These are phyloP conservation scores for Dinochytrium kinnereticum DNA, from an alignment of 371 early-diverging fungal genomes.

Conservation along the genomic window DNA sequence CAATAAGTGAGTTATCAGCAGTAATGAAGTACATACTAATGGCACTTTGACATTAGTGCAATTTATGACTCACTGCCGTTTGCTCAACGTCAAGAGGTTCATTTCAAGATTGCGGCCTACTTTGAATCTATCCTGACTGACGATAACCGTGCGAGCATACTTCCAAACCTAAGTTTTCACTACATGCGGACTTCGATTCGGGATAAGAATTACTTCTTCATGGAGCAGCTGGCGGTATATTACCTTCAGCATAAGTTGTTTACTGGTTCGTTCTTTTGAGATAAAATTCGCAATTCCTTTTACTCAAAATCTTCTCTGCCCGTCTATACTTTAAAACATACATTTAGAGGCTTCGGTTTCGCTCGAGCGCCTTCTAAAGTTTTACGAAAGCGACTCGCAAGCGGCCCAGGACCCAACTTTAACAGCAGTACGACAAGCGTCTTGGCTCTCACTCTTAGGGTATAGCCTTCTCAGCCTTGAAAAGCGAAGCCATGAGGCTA, in stretches of 20 bases:
- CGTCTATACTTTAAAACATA: too few relatives aligned
- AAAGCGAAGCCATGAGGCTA: not conserved
- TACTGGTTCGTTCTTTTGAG: constrained; percentile 13
- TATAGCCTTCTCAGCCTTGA: not conserved
- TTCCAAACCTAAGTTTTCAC: constrained; percentile 30
- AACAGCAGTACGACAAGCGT: constrained; percentile 19
- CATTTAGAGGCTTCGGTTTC: constrained; percentile 26
- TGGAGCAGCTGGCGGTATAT: constrained; percentile 31
- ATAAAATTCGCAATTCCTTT: too few relatives aligned
- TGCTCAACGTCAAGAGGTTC: constrained; percentile 34
- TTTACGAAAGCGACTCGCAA: constrained; percentile 27
- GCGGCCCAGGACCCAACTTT: constrained; percentile 4
- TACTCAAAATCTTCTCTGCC: too few relatives aligned
- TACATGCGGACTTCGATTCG: constrained; percentile 30
- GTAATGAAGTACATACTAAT: not conserved
- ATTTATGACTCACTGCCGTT: constrained; percentile 38
- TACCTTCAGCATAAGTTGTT: constrained; percentile 21
- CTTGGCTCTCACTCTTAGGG: constrained; percentile 20
- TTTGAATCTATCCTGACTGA: constrained; percentile 21
- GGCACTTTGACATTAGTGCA: not conserved
- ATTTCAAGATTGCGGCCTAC: constrained; percentile 25
- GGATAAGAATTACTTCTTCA: constrained; percentile 29
- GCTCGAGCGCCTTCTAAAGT: constrained; percentile 20
- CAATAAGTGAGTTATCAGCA: not conserved
- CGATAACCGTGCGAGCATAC: constrained; percentile 23